Evolutionary conservation across 2,329 filamentous ascomycete species (phyloP), one percentile per base, ranked within the genome.

Genomic region (Lachnellula suecica): DNA sequence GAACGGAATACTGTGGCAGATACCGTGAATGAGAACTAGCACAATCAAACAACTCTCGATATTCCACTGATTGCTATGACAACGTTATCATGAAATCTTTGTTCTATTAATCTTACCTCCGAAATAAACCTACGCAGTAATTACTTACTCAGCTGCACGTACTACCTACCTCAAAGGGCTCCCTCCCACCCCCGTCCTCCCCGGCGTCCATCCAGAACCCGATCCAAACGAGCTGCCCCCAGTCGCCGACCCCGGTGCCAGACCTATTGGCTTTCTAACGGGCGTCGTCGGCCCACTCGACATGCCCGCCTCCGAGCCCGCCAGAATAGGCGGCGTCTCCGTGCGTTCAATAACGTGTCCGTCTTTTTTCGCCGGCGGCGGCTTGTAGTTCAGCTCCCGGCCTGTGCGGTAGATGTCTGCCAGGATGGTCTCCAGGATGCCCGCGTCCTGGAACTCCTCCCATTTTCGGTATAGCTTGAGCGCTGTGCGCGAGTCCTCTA

Each of bases 401-500:
- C 71, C 88, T 74, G 76, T 82, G 64, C 70, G 77, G 71, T 96
- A 97, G 7, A 97, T 90, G 63, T 96, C 91, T 66, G 91, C 85
- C 44, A 97, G 79, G 75, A 94, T 94, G 31, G 83, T 77, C 63
- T 94, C 86, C 47, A 96, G 74, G 4, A 96, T 84, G 0, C 92
- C 93, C 0, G 90, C 91, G 60, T 95, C 91, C 47, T 87, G 78
- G 64, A 89, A 97, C 72, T 97, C 92, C 58, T 90, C 79, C 70
- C 91, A 97, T 69, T 96, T 97, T 41, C 88, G 82, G 65, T 87
- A 99, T 8, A 99, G 77, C 67, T 91, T 89, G 37, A 97, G 77
- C 0, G 95, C 94, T 37, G 93, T 97, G 23, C 88, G 82, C 1
- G 94, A 92, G 69, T 99, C 94, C 70, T 97, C 94, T 61, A 99